These are phyloP conservation scores for Syncephalastrum contaminatum DNA, from an alignment of 371 early-diverging fungal species.

Conservation along the genomic window DNA sequence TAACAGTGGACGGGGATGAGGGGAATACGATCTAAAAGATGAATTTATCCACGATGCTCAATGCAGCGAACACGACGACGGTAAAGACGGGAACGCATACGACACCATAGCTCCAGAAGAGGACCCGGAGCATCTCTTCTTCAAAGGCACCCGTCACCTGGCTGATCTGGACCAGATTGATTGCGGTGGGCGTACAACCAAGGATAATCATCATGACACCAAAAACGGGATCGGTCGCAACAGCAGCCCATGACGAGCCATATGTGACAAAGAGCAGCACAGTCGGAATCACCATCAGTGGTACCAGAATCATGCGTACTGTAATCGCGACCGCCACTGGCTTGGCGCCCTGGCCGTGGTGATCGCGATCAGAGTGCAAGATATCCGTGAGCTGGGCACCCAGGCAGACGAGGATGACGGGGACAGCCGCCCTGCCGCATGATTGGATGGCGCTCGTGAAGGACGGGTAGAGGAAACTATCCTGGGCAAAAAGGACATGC, in stretches of 20 bases:
- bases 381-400: slow-evolving; percentile 60
- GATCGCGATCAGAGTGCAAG: neutral
- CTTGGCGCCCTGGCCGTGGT: slow-evolving; percentile 7
- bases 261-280: slow-evolving; percentile 36
- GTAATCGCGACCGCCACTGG: slow-evolving; percentile 35
- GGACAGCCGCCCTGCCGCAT: slow-evolving; percentile 69
- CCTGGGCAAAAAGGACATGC: slow-evolving; percentile 45
- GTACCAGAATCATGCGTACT: slow-evolving; percentile 44
- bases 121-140: slow-evolving; percentile 51
- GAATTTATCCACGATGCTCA: slow-evolving; percentile 31
- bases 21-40: slow-evolving; percentile 6
- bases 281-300: slow-evolving; percentile 43
- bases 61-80: slow-evolving; percentile 33
- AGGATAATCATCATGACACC: slow-evolving; percentile 48
- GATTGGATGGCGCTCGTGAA: slow-evolving; percentile 63
- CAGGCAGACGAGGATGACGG: slow-evolving; percentile 65
- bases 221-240: slow-evolving; percentile 53
- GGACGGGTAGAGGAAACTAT: slow-evolving; percentile 52
- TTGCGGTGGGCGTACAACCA: slow-evolving; percentile 56
- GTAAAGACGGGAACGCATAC: slow-evolving; percentile 51
- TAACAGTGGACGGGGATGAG: too few relatives aligned
- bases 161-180: slow-evolving; percentile 56
- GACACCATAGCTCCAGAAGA: slow-evolving; percentile 64
- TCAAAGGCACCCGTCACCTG: slow-evolving; percentile 57
- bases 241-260: slow-evolving; percentile 24